Percentiles rank a stretch among this genome's conserved stretches.
Evolutionary conservation across 331 rosid species (phyloP).

Genomic region (Stylosanthes scabra): DNA sequence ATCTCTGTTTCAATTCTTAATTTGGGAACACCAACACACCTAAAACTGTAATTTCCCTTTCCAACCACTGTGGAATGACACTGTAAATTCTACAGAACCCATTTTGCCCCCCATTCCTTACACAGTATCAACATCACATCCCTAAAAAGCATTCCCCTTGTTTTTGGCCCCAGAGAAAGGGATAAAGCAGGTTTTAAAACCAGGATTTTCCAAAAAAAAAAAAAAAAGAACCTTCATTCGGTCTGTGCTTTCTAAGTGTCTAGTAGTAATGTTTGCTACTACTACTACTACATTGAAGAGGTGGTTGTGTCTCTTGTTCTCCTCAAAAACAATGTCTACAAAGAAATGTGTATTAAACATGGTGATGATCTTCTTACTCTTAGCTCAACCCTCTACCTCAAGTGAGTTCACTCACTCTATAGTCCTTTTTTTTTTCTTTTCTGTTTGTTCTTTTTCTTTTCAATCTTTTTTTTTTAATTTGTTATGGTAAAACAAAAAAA

Average conservation of each 20-base stretch:
- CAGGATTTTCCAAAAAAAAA: background rate
- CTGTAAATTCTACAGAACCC: background rate
- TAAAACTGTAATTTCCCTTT: background rate
- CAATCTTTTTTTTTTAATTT: no score
- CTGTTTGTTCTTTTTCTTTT: no score
- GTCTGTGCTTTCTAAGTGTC: background rate
- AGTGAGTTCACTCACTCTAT: constrained; percentile 40
- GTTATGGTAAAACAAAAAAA: no score
- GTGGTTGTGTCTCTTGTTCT: background rate
- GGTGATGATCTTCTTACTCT: constrained; percentile 40
- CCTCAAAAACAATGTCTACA: constrained; percentile 43
- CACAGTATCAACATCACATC: background rate
- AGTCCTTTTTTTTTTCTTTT: background rate
- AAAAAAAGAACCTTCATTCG: background rate
- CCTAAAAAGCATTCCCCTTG: constrained; percentile 33
- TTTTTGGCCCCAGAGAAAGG: constrained; percentile 33
- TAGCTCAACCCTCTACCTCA: constrained; percentile 44
- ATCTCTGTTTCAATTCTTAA: background rate
- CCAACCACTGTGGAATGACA: background rate
- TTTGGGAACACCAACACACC: background rate
- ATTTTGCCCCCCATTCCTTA: constrained; percentile 16
- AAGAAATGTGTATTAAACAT: constrained; percentile 44
- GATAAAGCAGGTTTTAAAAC: constrained; percentile 3
- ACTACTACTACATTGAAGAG: background rate
- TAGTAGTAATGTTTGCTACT: background rate